A percentile compares a stretch with the other conserved stretches of the same genome.
These are phyloP conservation scores for Inga oerstediana DNA, from an alignment of 306 rosid genomes.

Conservation along the genomic window DNA sequence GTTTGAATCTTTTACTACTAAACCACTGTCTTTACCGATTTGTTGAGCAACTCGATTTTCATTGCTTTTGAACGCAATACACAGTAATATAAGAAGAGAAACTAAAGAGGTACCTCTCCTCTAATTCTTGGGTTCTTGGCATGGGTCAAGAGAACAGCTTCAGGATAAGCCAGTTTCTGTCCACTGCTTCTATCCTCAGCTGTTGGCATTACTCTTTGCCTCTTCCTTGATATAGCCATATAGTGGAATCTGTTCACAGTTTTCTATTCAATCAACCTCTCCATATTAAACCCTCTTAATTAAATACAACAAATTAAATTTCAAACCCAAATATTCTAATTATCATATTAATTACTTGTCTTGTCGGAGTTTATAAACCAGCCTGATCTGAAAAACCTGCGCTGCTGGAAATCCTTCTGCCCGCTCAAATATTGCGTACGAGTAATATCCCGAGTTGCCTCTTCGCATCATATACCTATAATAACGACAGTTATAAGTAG, in stretches of 20 bases:
- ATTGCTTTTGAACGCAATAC: too few relatives aligned
- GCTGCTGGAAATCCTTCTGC: slow-evolving; percentile 53
- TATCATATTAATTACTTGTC: slow-evolving; percentile 42
- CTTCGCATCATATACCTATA: slow-evolving; percentile 62
- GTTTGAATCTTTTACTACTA: too few relatives aligned
- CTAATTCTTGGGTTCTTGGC: slow-evolving; percentile 38
- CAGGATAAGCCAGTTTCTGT: slow-evolving; percentile 51
- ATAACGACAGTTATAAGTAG: not conserved
- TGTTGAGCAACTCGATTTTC: too few relatives aligned
- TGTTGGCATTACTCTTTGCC: slow-evolving; percentile 73
- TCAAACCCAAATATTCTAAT: not conserved
- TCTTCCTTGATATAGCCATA: slow-evolving; percentile 69
- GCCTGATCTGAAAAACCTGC: slow-evolving; percentile 54
- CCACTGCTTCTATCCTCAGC: slow-evolving; percentile 40
- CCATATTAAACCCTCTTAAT: too few relatives aligned
- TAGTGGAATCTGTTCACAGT: slow-evolving; percentile 50
- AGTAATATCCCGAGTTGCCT: slow-evolving; percentile 68
- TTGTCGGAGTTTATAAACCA: slow-evolving; percentile 52
- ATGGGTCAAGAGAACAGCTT: slow-evolving; percentile 70
- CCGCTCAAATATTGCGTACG: slow-evolving; percentile 62
- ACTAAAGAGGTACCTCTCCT: slow-evolving; percentile 54
- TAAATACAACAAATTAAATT: not conserved
- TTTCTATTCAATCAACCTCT: not conserved
- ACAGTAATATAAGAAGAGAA: not conserved
- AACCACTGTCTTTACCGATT: too few relatives aligned